These are phyloP conservation scores for Macaranga tanarius DNA, from an alignment of 441 rosid species.

Conservation along the genomic window DNA sequence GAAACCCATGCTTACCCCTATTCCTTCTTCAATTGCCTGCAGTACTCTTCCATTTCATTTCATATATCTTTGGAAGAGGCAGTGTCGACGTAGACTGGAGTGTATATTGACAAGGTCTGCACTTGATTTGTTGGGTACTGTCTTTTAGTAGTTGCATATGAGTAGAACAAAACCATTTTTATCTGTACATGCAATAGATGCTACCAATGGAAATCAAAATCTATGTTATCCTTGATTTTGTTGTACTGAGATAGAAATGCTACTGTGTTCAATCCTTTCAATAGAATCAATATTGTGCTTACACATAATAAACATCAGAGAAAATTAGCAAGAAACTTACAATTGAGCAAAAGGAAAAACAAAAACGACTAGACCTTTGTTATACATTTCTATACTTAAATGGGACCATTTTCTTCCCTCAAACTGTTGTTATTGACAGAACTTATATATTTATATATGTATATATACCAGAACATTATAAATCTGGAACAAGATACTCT, in stretches of 20 bases:
- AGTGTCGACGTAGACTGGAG: no score
- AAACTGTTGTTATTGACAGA: slow-evolving; percentile 38
- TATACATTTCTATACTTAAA: slow-evolving; percentile 40
- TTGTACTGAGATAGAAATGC: slow-evolving; percentile 14
- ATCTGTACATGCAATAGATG: background rate
- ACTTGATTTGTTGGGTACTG: background rate
- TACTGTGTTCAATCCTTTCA: slow-evolving; percentile 27
- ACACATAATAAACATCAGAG: slow-evolving; percentile 34
- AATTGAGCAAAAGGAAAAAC: slow-evolving; percentile 17
- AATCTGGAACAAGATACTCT: slow-evolving; percentile 23
- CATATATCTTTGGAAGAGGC: no score
- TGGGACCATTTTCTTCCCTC: slow-evolving; percentile 31
- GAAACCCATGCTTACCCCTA: no score
- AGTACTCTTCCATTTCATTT: no score
- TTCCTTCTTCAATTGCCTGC: no score
- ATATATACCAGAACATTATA: slow-evolving; percentile 34
- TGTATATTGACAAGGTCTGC: no score
- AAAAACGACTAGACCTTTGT: slow-evolving; percentile 24
- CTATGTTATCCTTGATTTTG: background rate
- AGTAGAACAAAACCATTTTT: background rate
- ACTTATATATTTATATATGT: background rate
- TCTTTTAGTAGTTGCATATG: background rate
- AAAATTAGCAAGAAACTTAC: slow-evolving; percentile 29
- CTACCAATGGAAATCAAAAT: background rate
- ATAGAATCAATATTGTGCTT: slow-evolving; percentile 25